A percentile compares a stretch with the other conserved stretches of the same genome.
phyloP scores from a whole-genome alignment of 345 rosid genomes.

The Citrus reticulata region DNA sequence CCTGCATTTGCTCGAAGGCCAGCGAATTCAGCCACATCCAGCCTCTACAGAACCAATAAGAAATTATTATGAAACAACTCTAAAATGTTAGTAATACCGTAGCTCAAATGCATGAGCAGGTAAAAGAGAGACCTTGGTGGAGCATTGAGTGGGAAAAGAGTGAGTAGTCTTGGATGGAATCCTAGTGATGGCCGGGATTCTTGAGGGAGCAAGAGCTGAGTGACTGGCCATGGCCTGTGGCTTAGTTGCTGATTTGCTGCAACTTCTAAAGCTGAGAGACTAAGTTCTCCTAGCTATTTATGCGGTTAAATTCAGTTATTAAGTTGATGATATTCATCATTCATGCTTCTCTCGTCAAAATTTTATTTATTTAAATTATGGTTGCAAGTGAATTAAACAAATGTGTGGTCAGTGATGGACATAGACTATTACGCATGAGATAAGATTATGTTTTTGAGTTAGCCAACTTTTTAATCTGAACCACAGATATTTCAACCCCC shows the following conservation, averaged over 20 bases:
- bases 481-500: constrained; percentile 31
- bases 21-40: constrained; percentile 70
- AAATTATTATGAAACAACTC: background rate
- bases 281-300: constrained; percentile 17
- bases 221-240: constrained; percentile 62
- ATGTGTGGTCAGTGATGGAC: constrained; percentile 74
- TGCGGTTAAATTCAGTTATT: background rate
- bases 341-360: background rate
- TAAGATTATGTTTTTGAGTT: constrained; percentile 35
- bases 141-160: constrained; percentile 75
- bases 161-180: constrained; percentile 50
- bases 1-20: constrained; percentile 59
- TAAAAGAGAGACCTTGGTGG: constrained; percentile 49
- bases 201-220: constrained; percentile 86
- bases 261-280: constrained; percentile 22
- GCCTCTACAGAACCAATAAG: constrained; percentile 40
- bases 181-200: constrained; percentile 59
- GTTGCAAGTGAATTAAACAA: constrained; percentile 34
- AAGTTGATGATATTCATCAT: background rate
- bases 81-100: background rate
- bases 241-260: constrained; percentile 10
- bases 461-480: constrained; percentile 15
- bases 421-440: constrained; percentile 33
- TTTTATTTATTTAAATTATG: constrained; percentile 23
- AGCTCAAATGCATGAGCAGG: background rate